Conservation (phyloP, 2,329 filamentous ascomycete genomes). For the Pseudogymnoascus sp. region DNA sequence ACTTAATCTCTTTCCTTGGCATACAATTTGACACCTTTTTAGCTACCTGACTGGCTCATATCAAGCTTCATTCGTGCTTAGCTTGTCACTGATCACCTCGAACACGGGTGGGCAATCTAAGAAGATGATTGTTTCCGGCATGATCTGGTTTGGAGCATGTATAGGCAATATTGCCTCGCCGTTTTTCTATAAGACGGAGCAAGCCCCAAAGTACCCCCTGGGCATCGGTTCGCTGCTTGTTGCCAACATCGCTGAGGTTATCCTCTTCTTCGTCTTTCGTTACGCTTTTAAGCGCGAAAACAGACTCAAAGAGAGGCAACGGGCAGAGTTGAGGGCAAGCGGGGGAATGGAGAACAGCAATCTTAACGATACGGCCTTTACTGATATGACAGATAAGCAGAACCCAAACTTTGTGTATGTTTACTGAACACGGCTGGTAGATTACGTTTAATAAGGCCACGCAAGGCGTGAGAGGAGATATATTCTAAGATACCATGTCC, state of each 20-base stretch:
- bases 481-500: background rate
- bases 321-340: conserved; percentile 5
- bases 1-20: background rate
- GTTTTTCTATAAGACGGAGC: conserved; percentile 51
- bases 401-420: conserved; percentile 22
- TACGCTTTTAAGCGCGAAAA: conserved; percentile 36
- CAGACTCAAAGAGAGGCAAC: conserved; percentile 26
- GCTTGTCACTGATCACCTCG: conserved; percentile 48
- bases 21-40: conserved; percentile 24
- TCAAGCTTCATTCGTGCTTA: conserved; percentile 26
- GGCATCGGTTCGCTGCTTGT: conserved; percentile 38
- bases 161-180: conserved; percentile 55
- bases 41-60: conserved; percentile 37
- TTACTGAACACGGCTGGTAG: conserved; percentile 9
- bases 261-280: conserved; percentile 34
- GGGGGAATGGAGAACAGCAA: conserved; percentile 9
- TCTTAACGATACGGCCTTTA: conserved; percentile 30
- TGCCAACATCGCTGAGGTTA: conserved; percentile 34
- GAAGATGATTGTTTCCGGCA: conserved; percentile 45
- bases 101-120: conserved; percentile 45
- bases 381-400: conserved; percentile 21
- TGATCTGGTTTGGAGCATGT: conserved; percentile 53
- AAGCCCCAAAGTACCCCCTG: conserved; percentile 37
- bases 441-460: background rate
- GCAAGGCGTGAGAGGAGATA: background rate